Base-by-base conservation (phyloP, 2,329 filamentous ascomycete genomes). In the Penicillium freii region DNA sequence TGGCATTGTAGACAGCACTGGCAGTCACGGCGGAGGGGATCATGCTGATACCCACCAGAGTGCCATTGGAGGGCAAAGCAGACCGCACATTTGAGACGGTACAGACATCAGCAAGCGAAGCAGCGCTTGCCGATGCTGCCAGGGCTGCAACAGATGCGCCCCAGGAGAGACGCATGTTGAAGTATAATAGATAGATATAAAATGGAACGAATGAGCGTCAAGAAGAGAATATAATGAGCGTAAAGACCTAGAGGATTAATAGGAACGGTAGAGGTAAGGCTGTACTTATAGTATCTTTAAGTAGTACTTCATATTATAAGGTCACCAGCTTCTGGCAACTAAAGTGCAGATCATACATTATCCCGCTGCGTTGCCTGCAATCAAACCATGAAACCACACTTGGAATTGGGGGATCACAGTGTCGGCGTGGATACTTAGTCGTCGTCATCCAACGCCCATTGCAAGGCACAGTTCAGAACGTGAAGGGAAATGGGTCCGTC, bases 81-180 rank as follows among this genome's bases (percentile, higher is more conserved):
- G 75, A 70, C 58, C 73, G 71, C n/a, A 80, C 73, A 55, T 79
- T 75, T 34, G 73, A 68, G 7, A 77, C 69, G 2, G 77, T 78
- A 63, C 78, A 80, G 25, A 80, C 60, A 57, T 77, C 73, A 29
- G 71, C 56, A 36, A 80, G 75, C 13, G 74, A 73, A 39, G 68
- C 62, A 29, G 73, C 71, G 39, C 59, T 67, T 19, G 67, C 71
- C 23, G 69, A 67, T 27, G 71, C 68, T 39, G 64, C 66, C 23
- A 68, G 52, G 23, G 62, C 64, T 43, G 60, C 62, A 39, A 57
- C 58, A 44, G 64, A 63, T 29, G 53, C 59, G 44, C 58, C 52
- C 11, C 31, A 46, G 15, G 58, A 55, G 38, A 60, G 55, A 56
- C 66, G 46, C 73, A 75, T 62, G 64, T 66, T 34, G 57, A 55